Evolutionary conservation across 2,329 filamentous ascomycete species (phyloP), one percentile per base, ranked within the genome.

Genomic region (Neonectria punicea): DNA sequence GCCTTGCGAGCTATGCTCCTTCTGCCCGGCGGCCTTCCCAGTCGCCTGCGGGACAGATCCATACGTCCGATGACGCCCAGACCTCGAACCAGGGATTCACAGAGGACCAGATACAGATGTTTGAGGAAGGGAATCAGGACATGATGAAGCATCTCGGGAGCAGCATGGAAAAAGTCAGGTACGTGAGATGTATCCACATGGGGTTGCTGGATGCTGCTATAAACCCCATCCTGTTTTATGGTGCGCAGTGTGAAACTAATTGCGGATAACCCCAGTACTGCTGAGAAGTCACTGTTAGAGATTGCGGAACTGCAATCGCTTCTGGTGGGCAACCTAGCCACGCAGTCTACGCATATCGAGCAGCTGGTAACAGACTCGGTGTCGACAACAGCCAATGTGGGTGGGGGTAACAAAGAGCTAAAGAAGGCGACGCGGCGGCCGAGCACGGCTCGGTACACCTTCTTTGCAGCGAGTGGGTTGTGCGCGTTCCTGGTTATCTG

Each of bases 81-180:
- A 53, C 69, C 16, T 55, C 67, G 32, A 73, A 80, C 55, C 80
- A 88, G 46, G 87, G 90, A 67, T 82, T 98, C 66, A 93, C 92
- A 18, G 85, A 90, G 22, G 94, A 98, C 76, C 95, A 98, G 79
- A 83, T 96, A 57, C 95, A 98, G 78, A 87, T 97, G 76, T 98
- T 99, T 81, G 94, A 95, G 72, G 88, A 93, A 80, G 94, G 97
- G 76, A 98, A 98, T 76, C 90, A 94, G 79, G 90, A 93, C 68
- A 94, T 99, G 90, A 85, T 98, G 72, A 92, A 92, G 79, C 93
- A 97, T 80, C 97, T 97, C 79, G 93, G 98, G 79, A 93, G 92
- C 80, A 94, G 93, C n/a, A 83, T 98, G 77, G 92, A 94, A 79
- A 96, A 98, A 86, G 93, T 98, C 70, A 92, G 92, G 93, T 97